phyloP scores from a whole-genome alignment of 257 asterid species.

The Salvia splendens region DNA sequence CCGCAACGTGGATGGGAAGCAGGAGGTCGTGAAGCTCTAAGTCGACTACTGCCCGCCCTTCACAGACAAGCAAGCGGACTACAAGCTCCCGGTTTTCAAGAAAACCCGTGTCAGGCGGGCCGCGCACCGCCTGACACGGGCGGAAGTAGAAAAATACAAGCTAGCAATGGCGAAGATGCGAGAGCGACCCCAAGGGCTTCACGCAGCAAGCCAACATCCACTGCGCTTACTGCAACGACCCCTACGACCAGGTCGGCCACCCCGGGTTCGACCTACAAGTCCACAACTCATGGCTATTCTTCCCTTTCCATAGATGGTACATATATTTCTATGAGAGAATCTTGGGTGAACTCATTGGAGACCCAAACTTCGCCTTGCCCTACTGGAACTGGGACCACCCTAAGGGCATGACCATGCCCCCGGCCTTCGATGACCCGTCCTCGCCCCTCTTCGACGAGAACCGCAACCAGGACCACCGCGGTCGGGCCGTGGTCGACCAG shows the following conservation, averaged over 20 bases:
- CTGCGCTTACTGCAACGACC: constrained; percentile 11
- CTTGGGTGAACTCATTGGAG: constrained; percentile 34
- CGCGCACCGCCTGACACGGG: constrained; percentile 30
- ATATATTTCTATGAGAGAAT: constrained; percentile 49
- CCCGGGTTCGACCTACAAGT: background rate
- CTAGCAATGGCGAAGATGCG: background rate
- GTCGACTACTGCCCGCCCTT: constrained; percentile 55
- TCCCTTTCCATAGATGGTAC: constrained; percentile 43
- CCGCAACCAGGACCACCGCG: constrained; percentile 20
- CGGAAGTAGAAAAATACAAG: constrained; percentile 8
- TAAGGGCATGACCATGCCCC: constrained; percentile 36
- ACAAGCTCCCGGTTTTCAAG: constrained; percentile 31
- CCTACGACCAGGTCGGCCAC: background rate
- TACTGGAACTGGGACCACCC: constrained; percentile 56
- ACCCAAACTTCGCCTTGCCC: constrained; percentile 23
- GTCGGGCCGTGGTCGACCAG: constrained; percentile 13
- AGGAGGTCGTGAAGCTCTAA: background rate
- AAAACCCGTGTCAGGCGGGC: too few relatives aligned
- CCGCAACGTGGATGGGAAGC: too few relatives aligned
- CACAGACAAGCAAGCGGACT: constrained; percentile 31
- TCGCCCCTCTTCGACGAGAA: constrained; percentile 28
- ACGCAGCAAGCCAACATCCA: constrained; percentile 9
- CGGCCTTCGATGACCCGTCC: background rate
- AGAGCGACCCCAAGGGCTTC: background rate
- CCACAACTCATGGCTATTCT: constrained; percentile 49